Base-by-base conservation (phyloP, 139 green algal species). In the Parachlorella kessleri region DNA sequence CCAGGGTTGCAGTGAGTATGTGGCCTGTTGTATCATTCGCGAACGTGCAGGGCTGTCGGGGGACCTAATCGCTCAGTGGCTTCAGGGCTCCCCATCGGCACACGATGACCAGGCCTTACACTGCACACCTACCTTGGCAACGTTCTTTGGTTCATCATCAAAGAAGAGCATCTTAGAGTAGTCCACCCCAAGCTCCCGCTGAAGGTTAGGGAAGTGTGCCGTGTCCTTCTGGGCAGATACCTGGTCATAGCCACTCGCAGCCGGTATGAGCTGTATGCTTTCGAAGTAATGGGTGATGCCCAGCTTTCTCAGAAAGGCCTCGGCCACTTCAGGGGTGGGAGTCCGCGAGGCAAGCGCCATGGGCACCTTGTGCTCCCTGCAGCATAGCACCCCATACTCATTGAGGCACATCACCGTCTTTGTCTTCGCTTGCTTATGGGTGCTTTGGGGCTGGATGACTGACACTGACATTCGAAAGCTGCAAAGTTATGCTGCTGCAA, bases 141-240 rank as follows among this genome's bases (percentile, higher is more conserved):
- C 64, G 64, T 88, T 88, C n/a, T 30, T 48, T 23, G 53, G 36
- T 35, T 87, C 84, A 38, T 87, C 84, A 33, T 88, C 84, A 55
- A 82, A 86, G 36, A 88, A 88, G 2, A 88, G 68, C 80, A 88
- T 87, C 23, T 75, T 53, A 3, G 0, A 40, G 72, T 79, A 88
- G 6, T 14, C 24, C 6, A 84, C 64, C 1, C 80, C 81, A 28
- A 67, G 84, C 41, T 83, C 80, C 6, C 40, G 78, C 33, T 70
- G 40, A 23, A 88, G 82, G 71, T 68, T 65, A 4, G 80, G 80
- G 6, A 87, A 74, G 55, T 88, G 84, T 0, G 40, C 55, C 42
- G 41, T 69, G 55, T 84, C 82, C 42, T 86, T 86, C 72, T 81
- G 77, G 6, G 82, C 82, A 23, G 36, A 65, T 38, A 67, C 53